Evolutionary conservation across 2,329 filamentous ascomycete species (phyloP), one percentile per base, ranked within the genome.

Genomic region (Tolypocladium nubicola): DNA sequence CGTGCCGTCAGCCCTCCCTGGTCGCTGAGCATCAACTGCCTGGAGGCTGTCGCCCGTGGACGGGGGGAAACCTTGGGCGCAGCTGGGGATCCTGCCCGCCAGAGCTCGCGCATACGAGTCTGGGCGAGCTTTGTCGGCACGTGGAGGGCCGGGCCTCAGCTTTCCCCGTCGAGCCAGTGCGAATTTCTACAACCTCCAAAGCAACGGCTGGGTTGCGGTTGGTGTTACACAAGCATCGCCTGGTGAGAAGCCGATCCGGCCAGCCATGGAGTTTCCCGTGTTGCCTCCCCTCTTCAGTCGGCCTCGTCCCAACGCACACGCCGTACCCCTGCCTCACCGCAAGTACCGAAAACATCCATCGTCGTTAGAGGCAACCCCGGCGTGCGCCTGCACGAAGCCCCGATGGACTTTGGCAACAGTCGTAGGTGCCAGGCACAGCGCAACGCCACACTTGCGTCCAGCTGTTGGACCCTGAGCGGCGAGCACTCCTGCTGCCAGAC

Each of bases 211-310:
- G 40, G 39, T 23, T 55, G 53, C 57, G 60, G 60, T 59, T 59
- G 55, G 60, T 59, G 55, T 56, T 10, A 41, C 55, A 56, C 55
- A 37, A 19, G 16, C 35, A 37, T 56, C 55, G 55, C 35, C 55
- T 47, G 41, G 53, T 47, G 53, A 47, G 53, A 52, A 56, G 14
- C 23, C 37, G 47, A 30, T 52, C 37, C 43, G 41, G 53, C 53
- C 41, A 21, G 21, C 33, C 19, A 30, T 52, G 47, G 47, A 19
- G 47, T 41, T 40, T 40, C 37, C 52, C 38, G 52, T 53, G 52
- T 53, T 53, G 23, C 26, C 45, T 43, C 55, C 16, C 23, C 55
- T 38, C 21, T 45, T 38, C 30, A 40, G 19, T 33, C 35, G 16
- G 33, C 52, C 16, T 30, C 43, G 30, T 33, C 21, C 30, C 43